Evolutionary conservation across 148 eudicot genomes (phyloP).

Genomic region (Agrostemma githago): DNA sequence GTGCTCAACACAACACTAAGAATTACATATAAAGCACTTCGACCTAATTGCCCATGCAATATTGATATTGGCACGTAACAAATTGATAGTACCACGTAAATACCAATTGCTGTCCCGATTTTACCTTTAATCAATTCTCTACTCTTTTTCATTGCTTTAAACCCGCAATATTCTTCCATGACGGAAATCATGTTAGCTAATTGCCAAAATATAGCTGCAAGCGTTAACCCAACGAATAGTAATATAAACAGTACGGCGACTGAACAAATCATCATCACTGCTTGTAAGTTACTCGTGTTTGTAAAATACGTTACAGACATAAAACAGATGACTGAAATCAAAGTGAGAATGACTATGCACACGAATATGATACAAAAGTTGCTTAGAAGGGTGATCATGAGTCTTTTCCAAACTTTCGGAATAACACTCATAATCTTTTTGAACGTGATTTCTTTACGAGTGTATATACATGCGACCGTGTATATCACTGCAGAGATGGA

Average conservation of each 20-base stretch:
- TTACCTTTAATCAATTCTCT: constrained; percentile 45
- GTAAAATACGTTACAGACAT: too few relatives aligned
- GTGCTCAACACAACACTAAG: constrained; percentile 21
- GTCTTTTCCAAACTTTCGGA: constrained; percentile 39
- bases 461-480: constrained; percentile 15
- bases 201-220: constrained; percentile 33
- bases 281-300: not conserved
- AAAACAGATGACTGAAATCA: not conserved
- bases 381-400: constrained; percentile 31
- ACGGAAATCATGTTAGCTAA: constrained; percentile 43
- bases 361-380: constrained; percentile 12
- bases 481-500: not conserved
- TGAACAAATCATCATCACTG: not conserved
- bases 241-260: not conserved
- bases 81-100: constrained; percentile 22
- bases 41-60: constrained; percentile 1
- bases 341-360: not conserved
- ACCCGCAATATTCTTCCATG: constrained; percentile 33
- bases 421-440: constrained; percentile 28
- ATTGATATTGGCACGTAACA: constrained; percentile 9
- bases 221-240: constrained; percentile 21
- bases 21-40: constrained; percentile 23
- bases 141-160: constrained; percentile 47
- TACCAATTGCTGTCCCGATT: constrained; percentile 19
- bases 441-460: constrained; percentile 25